Percentiles rank a stretch among this genome's conserved stretches.
These are phyloP conservation scores for Entoloma clypeatum DNA, from an alignment of 1,284 basidiomycete genomes.

Conservation along the genomic window DNA sequence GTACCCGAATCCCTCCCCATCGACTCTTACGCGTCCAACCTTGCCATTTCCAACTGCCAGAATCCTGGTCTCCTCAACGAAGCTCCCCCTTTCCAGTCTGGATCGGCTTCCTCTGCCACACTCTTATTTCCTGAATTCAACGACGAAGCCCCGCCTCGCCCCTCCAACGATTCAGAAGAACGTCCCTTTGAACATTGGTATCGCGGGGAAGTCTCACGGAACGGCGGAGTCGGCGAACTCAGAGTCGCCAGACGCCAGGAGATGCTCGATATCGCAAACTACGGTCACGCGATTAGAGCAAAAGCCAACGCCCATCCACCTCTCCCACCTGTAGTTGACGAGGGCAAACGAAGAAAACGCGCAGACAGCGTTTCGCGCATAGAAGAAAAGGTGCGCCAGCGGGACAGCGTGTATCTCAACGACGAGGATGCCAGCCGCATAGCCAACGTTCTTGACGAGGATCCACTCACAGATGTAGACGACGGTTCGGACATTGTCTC, in stretches of 20 bases:
- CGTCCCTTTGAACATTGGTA: conserved; percentile 81
- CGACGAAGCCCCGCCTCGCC: conserved; percentile 34
- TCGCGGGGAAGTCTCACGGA: conserved; percentile 72
- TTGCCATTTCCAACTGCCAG: conserved; percentile 25
- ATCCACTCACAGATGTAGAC: conserved; percentile 65
- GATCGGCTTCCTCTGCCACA: conserved; percentile 32
- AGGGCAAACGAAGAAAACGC: conserved; percentile 36
- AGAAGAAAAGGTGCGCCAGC: conserved; percentile 33
- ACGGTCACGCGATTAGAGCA: conserved; percentile 52
- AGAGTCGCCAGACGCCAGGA: conserved; percentile 66
- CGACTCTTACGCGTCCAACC: conserved; percentile 28
- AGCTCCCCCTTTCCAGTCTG: conserved; percentile 39
- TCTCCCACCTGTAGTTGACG: conserved; percentile 23
- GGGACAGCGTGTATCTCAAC: conserved; percentile 66
- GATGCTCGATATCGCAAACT: conserved; percentile 81
- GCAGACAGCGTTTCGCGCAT: conserved; percentile 56
- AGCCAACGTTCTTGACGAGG: conserved; percentile 63
- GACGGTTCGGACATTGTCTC: conserved; percentile 35
- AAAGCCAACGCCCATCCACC: conserved; percentile 22
- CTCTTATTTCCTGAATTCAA: conserved; percentile 22
- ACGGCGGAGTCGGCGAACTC: conserved; percentile 76
- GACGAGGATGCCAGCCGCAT: conserved; percentile 44
- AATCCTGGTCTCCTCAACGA: conserved; percentile 47
- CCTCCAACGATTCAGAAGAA: conserved; percentile 72
- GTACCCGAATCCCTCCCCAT: conserved; percentile 6